Base-by-base conservation (phyloP, 768 basidiomycete species). In the Calocybe cyanea region DNA sequence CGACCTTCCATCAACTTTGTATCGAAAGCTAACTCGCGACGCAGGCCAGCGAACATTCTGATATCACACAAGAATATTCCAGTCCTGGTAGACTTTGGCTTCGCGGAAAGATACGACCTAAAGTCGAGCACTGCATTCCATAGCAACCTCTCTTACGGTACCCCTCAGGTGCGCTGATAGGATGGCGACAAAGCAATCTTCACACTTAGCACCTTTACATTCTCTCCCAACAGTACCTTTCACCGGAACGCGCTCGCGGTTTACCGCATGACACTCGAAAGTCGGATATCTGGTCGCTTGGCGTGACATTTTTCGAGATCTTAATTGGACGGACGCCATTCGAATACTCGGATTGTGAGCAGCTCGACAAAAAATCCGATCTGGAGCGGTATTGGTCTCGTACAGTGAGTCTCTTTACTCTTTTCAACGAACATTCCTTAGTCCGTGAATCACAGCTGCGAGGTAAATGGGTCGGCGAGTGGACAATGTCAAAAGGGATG, bases 31-130 rank as follows among this genome's bases (percentile, higher is more conserved):
- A 14, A n/a, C 7, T 14, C 17, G 7, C 14, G 17, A 13, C 43
- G 4, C 52, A 94, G 91, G 57, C 92, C 92, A 1, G 90, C 92
- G 13, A 99, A 99, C 59, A 92, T 99, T 54, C 76, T 99, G 2
- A 72, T 99, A 37, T 87, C 88, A 0, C 65, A 69, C 44, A 75
- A 83, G 52, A 84, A 85, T 56, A 69, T 92, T 1, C 91, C 92
- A 0, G 87, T 96, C 2, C 78, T 98, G 3, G 87, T 96, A 30
- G 96, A 98, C 64, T 99, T 96, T 57, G 95, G 96, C 1, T 99
- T 98, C 56, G 92, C 95, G 1, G 89, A 95, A 58, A 81, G 80
- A 53, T 93, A 93, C 59, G 84, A 90, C 52, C 57, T 76, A 34
- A 62, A 67, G 1, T 78, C 81, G 0, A 61, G 70, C 14, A 80